phyloP scores from a whole-genome alignment of 2,329 filamentous ascomycete genomes.

The Calonectria henricotiae region DNA sequence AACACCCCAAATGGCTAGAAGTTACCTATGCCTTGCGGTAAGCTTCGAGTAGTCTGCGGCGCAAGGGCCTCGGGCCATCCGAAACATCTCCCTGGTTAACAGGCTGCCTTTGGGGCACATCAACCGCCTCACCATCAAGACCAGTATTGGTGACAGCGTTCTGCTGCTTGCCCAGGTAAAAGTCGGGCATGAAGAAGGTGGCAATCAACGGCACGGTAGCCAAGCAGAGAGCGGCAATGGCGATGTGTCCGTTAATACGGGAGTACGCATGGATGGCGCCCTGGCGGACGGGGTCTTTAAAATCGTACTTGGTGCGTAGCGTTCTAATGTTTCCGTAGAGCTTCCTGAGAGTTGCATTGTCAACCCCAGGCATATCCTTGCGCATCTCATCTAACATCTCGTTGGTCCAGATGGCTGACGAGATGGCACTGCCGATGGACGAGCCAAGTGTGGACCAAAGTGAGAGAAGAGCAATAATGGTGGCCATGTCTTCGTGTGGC shows the following conservation, averaged over 20 bases:
- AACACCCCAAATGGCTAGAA: too few species aligned
- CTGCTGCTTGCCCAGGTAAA: conserved; percentile 57
- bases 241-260: conserved; percentile 8
- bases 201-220: conserved; percentile 52
- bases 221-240: neutral
- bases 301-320: conserved; percentile 7
- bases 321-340: conserved; percentile 5
- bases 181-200: conserved; percentile 62
- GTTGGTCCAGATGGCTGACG: conserved; percentile 9
- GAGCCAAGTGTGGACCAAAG: conserved; percentile 4
- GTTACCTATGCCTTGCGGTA: neutral
- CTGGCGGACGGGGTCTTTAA: neutral
- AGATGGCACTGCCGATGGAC: neutral
- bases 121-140: conserved; percentile 48
- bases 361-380: neutral
- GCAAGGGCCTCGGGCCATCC: neutral
- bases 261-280: conserved; percentile 3
- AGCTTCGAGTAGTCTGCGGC: neutral
- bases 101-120: neutral
- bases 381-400: conserved; percentile 4
- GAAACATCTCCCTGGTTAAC: neutral
- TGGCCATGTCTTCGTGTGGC: conserved; percentile 11
- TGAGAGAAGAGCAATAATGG: neutral
- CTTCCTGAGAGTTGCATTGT: neutral
- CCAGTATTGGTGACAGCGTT: conserved; percentile 57